A percentile compares a stretch with the other conserved stretches of the same genome.
Conservation (phyloP, 2,329 filamentous ascomycete species). For the Curvularia sp. region DNA sequence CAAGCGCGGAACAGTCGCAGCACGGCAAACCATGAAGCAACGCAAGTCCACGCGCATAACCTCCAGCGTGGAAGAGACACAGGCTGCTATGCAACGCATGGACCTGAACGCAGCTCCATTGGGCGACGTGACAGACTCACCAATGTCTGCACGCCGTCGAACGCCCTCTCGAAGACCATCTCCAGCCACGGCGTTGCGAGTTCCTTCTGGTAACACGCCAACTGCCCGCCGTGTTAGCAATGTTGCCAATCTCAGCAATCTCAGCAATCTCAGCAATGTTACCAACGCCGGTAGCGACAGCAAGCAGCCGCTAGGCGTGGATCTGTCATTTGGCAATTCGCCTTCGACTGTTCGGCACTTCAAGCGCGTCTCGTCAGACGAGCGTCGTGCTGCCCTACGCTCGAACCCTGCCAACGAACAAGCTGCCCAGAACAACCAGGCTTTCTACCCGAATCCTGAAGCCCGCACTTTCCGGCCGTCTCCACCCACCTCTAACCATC, state of each 20-base stretch:
- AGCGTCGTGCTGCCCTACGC: slow-evolving; percentile 41
- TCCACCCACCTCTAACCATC: slow-evolving; percentile 43
- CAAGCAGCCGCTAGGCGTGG: slow-evolving; percentile 83
- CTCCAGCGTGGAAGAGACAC: slow-evolving; percentile 45
- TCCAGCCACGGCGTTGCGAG: slow-evolving; percentile 48
- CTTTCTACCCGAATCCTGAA: slow-evolving; percentile 47
- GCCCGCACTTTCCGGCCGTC: slow-evolving; percentile 50
- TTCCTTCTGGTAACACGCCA: slow-evolving; percentile 48
- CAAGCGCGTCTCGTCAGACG: slow-evolving; percentile 79
- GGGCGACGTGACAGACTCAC: slow-evolving; percentile 50
- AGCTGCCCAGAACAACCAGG: slow-evolving; percentile 23
- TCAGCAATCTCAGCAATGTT: slow-evolving; percentile 55
- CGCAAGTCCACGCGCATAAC: slow-evolving; percentile 58
- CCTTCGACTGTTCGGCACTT: slow-evolving; percentile 92
- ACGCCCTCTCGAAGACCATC: slow-evolving; percentile 49
- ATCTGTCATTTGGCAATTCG: slow-evolving; percentile 92
- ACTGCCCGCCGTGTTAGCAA: slow-evolving; percentile 56
- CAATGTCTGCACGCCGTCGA: slow-evolving; percentile 38
- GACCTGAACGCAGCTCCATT: slow-evolving; percentile 56
- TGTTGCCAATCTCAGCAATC: slow-evolving; percentile 8
- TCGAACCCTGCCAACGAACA: slow-evolving; percentile 39
- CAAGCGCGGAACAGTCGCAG: slow-evolving; percentile 70
- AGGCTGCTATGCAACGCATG: slow-evolving; percentile 52
- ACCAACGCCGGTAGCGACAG: slow-evolving; percentile 41
- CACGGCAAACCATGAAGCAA: slow-evolving; percentile 57